Evolutionary conservation across 108 stramenopile species (phyloP), one percentile per base, ranked within the genome.

Genomic region (Cyclotella atomus): DNA sequence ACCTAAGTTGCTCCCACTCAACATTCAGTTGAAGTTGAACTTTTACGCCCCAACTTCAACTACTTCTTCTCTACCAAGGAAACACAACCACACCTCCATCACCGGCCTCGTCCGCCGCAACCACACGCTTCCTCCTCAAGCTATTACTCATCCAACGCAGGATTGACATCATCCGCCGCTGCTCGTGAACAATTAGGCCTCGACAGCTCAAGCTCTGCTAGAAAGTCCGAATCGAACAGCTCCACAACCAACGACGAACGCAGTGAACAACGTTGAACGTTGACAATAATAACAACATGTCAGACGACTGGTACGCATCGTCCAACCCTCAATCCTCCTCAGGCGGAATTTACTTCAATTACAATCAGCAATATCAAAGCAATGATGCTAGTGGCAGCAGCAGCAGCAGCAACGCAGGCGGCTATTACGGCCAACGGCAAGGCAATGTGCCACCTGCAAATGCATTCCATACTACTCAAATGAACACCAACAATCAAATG

Each of bases 91-190:
- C 6, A 41, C 38, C 12, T 41, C 38, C 38, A 49, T 49, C 66
- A 20, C 0, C 49, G 63, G 27, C 65, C 64, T 32, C 73, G 55
- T 15, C 73, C 73, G 8, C 73, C 73, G 7, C 73, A 63, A 8
- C 73, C 73, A 8, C 73, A 59, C 45, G 35, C 43, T 36, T 49
- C 61, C 25, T 14, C 46, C 12, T 33, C 33, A 47, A 59, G 61
- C n/a, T 77, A 77, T 59, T 77, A 77, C 76, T 32, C 59, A 46
- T 69, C 76, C 16, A 77, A 43, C 28, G 50, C 76, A 9, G 55
- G 59, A 25, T 57, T 66, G 21, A 45, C 60, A n/a, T 77, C 76
- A 29, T 62, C 76, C 28, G 25, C 47, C 6, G 56, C 65, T 12
- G 52, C 61, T 25, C 60, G 76, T 30, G 68, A 77, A 28, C 56